These are phyloP conservation scores for Phialophora chinensis DNA, from an alignment of 2,329 filamentous ascomycete species.

Conservation along the genomic window DNA sequence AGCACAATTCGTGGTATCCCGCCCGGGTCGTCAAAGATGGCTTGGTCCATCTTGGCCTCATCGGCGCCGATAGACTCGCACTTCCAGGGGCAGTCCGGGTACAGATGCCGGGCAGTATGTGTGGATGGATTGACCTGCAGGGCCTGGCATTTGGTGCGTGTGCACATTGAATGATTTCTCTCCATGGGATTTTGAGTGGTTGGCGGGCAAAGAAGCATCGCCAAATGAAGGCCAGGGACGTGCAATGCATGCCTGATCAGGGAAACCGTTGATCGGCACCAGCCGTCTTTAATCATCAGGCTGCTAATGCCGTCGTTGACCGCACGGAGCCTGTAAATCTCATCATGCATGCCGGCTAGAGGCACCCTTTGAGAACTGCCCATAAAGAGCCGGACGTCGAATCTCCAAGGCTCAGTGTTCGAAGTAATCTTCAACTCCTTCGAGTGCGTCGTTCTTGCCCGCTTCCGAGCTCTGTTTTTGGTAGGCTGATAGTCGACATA, in stretches of 20 bases:
- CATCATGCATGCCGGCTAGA: neutral
- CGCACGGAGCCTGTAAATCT: conserved; percentile 3
- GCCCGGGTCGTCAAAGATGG: neutral
- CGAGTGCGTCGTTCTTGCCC: neutral
- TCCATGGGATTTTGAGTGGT: neutral
- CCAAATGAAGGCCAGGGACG: conserved; percentile 11
- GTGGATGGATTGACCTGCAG: conserved; percentile 7
- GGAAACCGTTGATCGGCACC: neutral
- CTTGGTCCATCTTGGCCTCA: neutral
- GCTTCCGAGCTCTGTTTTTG: neutral
- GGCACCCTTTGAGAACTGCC: conserved; percentile 3
- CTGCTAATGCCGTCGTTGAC: conserved; percentile 6
- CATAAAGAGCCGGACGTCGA: conserved; percentile 10
- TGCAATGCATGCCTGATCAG: conserved; percentile 11
- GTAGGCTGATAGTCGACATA: conserved; percentile 5
- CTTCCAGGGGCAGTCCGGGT: neutral
- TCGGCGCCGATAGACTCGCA: neutral
- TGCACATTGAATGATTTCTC: conserved; percentile 1
- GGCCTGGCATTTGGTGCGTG: conserved; percentile 8
- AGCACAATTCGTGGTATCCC: conserved; percentile 8
- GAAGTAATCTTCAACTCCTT: conserved; percentile 3
- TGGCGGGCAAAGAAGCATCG: conserved; percentile 4
- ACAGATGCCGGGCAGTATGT: conserved; percentile 3
- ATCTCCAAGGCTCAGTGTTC: conserved; percentile 9
- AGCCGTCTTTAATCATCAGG: conserved; percentile 3